Evolutionary conservation across 1,139 yeast species (phyloP).

Genomic region (Blastobotrys ciferrii): DNA sequence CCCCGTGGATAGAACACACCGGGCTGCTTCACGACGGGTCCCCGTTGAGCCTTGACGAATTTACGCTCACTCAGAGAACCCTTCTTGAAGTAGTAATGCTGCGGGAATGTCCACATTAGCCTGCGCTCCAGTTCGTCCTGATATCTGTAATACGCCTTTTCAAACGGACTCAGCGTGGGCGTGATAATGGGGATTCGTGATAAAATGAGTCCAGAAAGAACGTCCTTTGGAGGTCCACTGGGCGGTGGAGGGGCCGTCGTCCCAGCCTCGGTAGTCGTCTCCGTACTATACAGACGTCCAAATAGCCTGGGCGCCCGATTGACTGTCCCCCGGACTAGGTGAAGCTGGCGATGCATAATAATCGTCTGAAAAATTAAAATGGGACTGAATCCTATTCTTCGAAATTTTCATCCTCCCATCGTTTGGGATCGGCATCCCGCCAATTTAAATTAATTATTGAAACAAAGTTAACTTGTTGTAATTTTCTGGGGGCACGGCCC

Average conservation of each 20-base stretch:
- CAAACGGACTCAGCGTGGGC: slow-evolving; percentile 70
- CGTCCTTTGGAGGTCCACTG: slow-evolving; percentile 19
- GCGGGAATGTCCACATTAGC: slow-evolving; percentile 97
- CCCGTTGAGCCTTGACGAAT: slow-evolving; percentile 70
- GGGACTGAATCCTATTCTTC: background rate
- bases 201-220: slow-evolving; percentile 50
- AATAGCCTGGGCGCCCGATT: slow-evolving; percentile 1
- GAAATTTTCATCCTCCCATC: slow-evolving; percentile 2
- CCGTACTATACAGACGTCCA: slow-evolving; percentile 10
- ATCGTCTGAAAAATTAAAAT: background rate
- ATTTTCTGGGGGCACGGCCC: too few species aligned
- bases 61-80: slow-evolving; percentile 88
- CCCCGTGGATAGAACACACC: slow-evolving; percentile 80
- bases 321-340: background rate
- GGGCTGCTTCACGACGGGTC: slow-evolving; percentile 70
- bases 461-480: background rate
- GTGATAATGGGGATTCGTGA: slow-evolving; percentile 84
- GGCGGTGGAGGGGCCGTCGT: slow-evolving; percentile 3
- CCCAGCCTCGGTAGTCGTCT: slow-evolving; percentile 1
- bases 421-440: slow-evolving; percentile 7
- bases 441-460: too few species aligned
- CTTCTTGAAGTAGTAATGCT: slow-evolving; percentile 84
- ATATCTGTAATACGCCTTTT: slow-evolving; percentile 72
- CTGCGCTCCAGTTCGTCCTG: slow-evolving; percentile 85
- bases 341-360: background rate